A percentile compares a stretch with the other conserved stretches of the same genome.
Conservation (phyloP, 305 asterid genomes). For the Lippia alba region DNA sequence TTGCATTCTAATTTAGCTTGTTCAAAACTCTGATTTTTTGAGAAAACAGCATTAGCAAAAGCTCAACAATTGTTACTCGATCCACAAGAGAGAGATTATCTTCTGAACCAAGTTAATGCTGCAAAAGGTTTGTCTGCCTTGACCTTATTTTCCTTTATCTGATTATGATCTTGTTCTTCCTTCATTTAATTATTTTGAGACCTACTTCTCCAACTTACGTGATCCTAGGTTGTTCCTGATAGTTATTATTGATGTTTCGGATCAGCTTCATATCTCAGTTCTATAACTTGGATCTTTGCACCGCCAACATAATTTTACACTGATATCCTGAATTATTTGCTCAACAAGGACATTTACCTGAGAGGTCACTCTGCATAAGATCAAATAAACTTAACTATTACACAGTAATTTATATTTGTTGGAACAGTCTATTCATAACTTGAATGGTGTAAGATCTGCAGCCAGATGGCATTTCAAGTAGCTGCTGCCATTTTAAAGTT, state of each 20-base stretch:
- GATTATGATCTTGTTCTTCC: slow-evolving; percentile 8
- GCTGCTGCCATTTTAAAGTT: slow-evolving; percentile 1
- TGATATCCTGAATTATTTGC: slow-evolving; percentile 7
- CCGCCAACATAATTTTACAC: background rate
- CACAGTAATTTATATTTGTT: background rate
- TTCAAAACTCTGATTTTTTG: slow-evolving; percentile 18
- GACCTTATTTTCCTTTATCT: slow-evolving; percentile 20
- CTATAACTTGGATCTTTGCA: slow-evolving; percentile 5
- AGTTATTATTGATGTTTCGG: background rate
- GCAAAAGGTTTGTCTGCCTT: slow-evolving; percentile 73
- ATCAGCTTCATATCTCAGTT: slow-evolving; percentile 27
- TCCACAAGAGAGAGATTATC: slow-evolving; percentile 90
- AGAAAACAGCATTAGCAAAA: slow-evolving; percentile 84
- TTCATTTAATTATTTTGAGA: slow-evolving; percentile 13
- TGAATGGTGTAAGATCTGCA: background rate
- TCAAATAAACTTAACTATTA: slow-evolving; percentile 30
- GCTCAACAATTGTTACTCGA: slow-evolving; percentile 94
- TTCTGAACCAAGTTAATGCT: slow-evolving; percentile 84
- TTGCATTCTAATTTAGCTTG: background rate
- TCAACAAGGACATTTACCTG: background rate
- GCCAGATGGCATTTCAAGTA: slow-evolving; percentile 16
- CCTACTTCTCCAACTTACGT: slow-evolving; percentile 17
- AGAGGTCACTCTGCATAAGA: slow-evolving; percentile 15
- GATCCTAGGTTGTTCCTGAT: slow-evolving; percentile 8
- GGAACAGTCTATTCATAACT: background rate